phyloP scores from a whole-genome alignment of 2,329 filamentous ascomycete genomes.

The Cercospora nicotianae region DNA sequence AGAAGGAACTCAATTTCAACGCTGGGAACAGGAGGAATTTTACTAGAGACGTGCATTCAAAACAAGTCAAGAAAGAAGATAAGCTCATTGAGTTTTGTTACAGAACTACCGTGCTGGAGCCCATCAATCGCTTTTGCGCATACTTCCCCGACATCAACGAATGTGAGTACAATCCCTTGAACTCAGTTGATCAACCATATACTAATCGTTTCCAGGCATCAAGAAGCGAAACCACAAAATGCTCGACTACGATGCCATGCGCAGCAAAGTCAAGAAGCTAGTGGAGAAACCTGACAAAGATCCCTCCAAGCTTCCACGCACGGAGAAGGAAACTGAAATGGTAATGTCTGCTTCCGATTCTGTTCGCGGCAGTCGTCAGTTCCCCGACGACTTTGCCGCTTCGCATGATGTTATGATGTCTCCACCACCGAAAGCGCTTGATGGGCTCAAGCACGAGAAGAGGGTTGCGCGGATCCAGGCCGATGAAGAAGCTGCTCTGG shows the following conservation, averaged over 20 bases:
- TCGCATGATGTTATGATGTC: constrained; percentile 23
- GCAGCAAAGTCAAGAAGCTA: constrained; percentile 93
- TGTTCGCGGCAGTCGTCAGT: constrained; percentile 19
- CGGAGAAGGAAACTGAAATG: constrained; percentile 95
- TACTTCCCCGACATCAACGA: constrained; percentile 99
- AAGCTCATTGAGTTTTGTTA: constrained; percentile 36
- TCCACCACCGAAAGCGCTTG: constrained; percentile 32
- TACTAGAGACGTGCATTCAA: constrained; percentile 16
- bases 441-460: constrained; percentile 26
- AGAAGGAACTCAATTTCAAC: constrained; percentile 34
- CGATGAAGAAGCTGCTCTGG: constrained; percentile 22
- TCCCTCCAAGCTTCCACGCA: constrained; percentile 89
- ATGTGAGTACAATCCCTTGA: no score
- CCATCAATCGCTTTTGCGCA: constrained; percentile 91
- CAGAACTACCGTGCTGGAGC: constrained; percentile 88
- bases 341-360: constrained; percentile 29
- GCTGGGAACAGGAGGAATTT: constrained; percentile 29
- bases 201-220: constrained; percentile 59
- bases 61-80: constrained; percentile 21
- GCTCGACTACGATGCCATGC: constrained; percentile 94
- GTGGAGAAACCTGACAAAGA: constrained; percentile 99
- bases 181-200: no score
- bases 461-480: constrained; percentile 11
- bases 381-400: constrained; percentile 7
- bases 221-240: constrained; percentile 99